Conservation (phyloP, 2,329 filamentous ascomycete genomes). For the Gaeumannomyces tritici region DNA sequence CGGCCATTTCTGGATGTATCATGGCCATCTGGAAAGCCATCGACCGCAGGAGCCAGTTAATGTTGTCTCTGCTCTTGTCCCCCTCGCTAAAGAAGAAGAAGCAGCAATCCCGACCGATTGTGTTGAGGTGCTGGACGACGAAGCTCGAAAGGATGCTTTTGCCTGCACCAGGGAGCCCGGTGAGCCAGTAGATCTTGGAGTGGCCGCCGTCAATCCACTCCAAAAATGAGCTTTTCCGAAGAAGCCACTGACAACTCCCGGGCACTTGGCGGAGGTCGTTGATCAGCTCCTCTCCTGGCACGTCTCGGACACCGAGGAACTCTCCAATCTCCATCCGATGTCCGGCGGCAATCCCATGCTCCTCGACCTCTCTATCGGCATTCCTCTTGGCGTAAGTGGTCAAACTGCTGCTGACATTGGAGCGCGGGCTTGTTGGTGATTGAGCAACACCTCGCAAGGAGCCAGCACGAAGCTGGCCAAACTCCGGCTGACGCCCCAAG, state of each 20-base stretch:
- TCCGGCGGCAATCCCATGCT: background rate
- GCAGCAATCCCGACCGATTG: slow-evolving; percentile 5
- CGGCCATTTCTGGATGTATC: slow-evolving; percentile 11
- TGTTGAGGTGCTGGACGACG: slow-evolving; percentile 9
- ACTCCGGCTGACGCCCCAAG: no score
- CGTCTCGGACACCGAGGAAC: slow-evolving; percentile 6
- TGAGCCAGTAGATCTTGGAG: slow-evolving; percentile 9
- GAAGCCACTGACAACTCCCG: slow-evolving; percentile 8
- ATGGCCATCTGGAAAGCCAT: slow-evolving; percentile 21
- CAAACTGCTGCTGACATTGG: no score
- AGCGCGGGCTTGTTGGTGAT: no score
- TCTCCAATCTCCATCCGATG: no score
- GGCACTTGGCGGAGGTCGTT: background rate
- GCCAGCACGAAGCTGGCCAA: no score
- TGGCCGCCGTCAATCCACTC: slow-evolving; percentile 5
- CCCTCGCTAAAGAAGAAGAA: slow-evolving; percentile 12
- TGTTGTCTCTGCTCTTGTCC: slow-evolving; percentile 5
- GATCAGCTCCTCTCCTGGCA: slow-evolving; percentile 11
- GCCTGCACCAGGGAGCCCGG: slow-evolving; percentile 11
- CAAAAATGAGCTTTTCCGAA: slow-evolving; percentile 1
- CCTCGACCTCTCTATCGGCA: background rate
- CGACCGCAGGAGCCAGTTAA: slow-evolving; percentile 14
- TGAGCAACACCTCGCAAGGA: no score
- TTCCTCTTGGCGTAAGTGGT: no score
- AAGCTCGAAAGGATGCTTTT: slow-evolving; percentile 12